Conservation (phyloP, 495 filamentous ascomycete species). For the Chlorociboria aeruginascens region DNA sequence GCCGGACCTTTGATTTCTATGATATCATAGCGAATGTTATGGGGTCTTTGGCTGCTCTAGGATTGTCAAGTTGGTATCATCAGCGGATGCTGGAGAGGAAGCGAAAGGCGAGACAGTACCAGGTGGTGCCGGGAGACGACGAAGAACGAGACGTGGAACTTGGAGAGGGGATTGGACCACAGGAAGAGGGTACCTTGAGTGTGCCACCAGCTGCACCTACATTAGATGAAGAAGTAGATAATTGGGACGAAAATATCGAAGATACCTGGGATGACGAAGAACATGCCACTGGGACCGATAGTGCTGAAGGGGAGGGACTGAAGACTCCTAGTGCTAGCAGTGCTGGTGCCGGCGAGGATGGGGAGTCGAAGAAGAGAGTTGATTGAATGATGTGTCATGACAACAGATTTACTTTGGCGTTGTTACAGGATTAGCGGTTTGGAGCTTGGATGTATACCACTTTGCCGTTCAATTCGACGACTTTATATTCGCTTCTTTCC, state of each 20-base stretch:
- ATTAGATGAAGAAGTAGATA: constrained; percentile 65
- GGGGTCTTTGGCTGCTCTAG: constrained; percentile 60
- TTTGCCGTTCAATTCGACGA: no score
- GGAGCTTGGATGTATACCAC: neutral
- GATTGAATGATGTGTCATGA: constrained; percentile 20
- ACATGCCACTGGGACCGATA: constrained; percentile 9
- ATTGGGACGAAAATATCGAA: constrained; percentile 72
- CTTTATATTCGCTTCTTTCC: no score
- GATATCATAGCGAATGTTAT: constrained; percentile 83
- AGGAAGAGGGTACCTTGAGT: constrained; percentile 36
- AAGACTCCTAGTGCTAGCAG: constrained; percentile 19
- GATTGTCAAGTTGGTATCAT: constrained; percentile 80
- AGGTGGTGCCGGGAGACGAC: constrained; percentile 37
- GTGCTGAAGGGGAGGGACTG: constrained; percentile 12
- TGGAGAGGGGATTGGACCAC: constrained; percentile 43
- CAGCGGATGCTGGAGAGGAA: constrained; percentile 88
- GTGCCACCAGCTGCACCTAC: constrained; percentile 19
- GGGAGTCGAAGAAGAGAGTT: constrained; percentile 15
- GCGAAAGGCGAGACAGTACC: constrained; percentile 59
- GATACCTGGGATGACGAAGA: constrained; percentile 66
- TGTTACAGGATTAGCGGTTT: neutral
- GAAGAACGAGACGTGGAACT: constrained; percentile 40
- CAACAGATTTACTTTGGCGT: constrained; percentile 11
- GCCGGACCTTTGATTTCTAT: constrained; percentile 68
- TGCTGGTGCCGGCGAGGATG: constrained; percentile 14